phyloP scores from a whole-genome alignment of 2,329 filamentous ascomycete species.

The Xylariaceae sp. region DNA sequence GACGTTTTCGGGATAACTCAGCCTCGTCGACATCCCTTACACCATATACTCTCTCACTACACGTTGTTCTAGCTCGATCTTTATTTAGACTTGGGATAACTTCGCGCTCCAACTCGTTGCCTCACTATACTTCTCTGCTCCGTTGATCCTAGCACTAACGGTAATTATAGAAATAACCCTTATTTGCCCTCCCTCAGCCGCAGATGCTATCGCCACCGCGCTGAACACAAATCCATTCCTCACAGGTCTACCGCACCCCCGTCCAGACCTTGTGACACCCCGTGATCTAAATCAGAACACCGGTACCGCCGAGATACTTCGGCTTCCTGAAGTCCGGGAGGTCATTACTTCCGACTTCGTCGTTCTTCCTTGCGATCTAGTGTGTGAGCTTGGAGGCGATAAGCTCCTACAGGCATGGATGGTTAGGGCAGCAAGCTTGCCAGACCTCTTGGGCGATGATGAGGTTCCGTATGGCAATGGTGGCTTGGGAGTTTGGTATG shows the following conservation, averaged over 20 bases:
- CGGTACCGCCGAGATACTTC: slow-evolving; percentile 85
- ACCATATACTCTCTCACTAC: not conserved
- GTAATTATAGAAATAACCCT: slow-evolving; percentile 60
- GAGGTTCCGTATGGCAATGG: slow-evolving; percentile 60
- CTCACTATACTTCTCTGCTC: not conserved
- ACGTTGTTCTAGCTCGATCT: not conserved
- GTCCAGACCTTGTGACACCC: slow-evolving; percentile 76
- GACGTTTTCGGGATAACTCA: not conserved
- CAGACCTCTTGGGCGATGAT: slow-evolving; percentile 56
- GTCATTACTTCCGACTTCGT: slow-evolving; percentile 84
- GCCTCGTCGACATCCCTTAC: not conserved
- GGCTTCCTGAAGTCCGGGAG: slow-evolving; percentile 79
- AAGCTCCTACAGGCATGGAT: slow-evolving; percentile 90
- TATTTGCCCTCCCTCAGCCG: slow-evolving; percentile 66
- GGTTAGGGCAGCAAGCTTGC: slow-evolving; percentile 75
- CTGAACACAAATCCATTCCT: slow-evolving; percentile 78
- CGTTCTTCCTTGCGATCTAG: slow-evolving; percentile 87
- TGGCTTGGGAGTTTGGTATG: slow-evolving; percentile 88
- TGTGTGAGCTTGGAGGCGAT: slow-evolving; percentile 86
- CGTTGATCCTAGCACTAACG: slow-evolving; percentile 20
- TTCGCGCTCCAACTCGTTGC: not conserved
- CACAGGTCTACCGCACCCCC: slow-evolving; percentile 72
- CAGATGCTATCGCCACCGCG: slow-evolving; percentile 67
- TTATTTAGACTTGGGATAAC: not conserved
- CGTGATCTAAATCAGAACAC: slow-evolving; percentile 77